These are phyloP conservation scores for Pichia sp. DNA, from an alignment of 1,139 yeast genomes.

Conservation along the genomic window DNA sequence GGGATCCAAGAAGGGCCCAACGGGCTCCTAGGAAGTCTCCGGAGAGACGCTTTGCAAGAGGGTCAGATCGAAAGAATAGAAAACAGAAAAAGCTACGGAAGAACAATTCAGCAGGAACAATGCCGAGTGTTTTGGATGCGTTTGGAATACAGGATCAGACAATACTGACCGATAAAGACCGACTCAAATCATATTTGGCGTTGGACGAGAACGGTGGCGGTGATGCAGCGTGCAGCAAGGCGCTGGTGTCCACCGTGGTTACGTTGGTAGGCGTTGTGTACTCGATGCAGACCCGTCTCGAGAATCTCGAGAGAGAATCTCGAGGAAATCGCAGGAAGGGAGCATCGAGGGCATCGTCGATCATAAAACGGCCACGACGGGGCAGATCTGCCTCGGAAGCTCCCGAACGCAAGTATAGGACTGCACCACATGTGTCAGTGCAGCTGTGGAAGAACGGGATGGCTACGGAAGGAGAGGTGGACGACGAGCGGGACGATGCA, in stretches of 20 bases:
- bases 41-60: too few relatives aligned
- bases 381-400: neutral
- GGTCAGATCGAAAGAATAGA: neutral
- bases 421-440: neutral
- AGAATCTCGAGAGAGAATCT: neutral
- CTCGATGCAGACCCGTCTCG: neutral
- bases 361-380: neutral
- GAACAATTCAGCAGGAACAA: neutral
- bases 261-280: constrained; percentile 1
- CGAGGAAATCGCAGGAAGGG: neutral
- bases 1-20: too few relatives aligned
- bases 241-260: neutral
- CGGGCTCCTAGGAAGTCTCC: too few relatives aligned
- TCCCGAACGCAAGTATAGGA: neutral
- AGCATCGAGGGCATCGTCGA: too few relatives aligned
- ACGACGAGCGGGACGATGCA: neutral
- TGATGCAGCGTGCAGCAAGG: neutral
- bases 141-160: constrained; percentile 3
- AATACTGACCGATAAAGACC: neutral
- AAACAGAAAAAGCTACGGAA: neutral
- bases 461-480: too few relatives aligned
- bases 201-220: neutral
- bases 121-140: constrained; percentile 4
- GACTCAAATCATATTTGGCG: neutral
- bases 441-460: neutral